A percentile compares a stretch with the other conserved stretches of the same genome.
Evolutionary conservation across 1,139 yeast genomes (phyloP).

Genomic region (Suhomyces wounanorum): DNA sequence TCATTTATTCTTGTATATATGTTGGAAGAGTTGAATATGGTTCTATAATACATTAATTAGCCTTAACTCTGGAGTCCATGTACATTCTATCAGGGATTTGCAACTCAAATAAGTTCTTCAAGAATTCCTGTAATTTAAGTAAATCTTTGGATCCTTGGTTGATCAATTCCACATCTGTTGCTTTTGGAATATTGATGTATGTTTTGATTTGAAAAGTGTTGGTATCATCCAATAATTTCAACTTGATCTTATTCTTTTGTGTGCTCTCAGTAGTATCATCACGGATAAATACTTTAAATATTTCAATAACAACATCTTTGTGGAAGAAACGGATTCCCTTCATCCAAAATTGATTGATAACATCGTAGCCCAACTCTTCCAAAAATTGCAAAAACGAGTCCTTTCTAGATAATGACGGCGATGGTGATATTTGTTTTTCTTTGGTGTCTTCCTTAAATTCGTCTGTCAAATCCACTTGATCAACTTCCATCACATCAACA

Average conservation of each 20-base stretch:
- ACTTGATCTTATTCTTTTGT: conserved; percentile 30
- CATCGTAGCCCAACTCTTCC: conserved; percentile 70
- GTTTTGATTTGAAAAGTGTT: conserved; percentile 65
- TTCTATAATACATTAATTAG: conserved; percentile 1
- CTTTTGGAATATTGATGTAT: conserved; percentile 65
- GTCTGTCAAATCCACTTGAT: conserved; percentile 9
- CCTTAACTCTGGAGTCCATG: conserved; percentile 67
- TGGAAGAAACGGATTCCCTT: conserved; percentile 66
- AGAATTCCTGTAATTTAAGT: conserved; percentile 59
- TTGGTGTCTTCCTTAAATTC: conserved; percentile 11
- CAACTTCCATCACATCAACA: conserved; percentile 12
- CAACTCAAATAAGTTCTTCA: conserved; percentile 66
- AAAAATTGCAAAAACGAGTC: conserved; percentile 53
- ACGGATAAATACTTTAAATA: conserved; percentile 51
- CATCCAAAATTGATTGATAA: conserved; percentile 66
- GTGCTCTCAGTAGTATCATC: conserved; percentile 32
- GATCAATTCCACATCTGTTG: conserved; percentile 76
- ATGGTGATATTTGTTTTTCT: not conserved
- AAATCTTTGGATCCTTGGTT: conserved; percentile 66
- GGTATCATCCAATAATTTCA: conserved; percentile 54
- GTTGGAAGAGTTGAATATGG: not conserved
- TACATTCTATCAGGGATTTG: conserved; percentile 74
- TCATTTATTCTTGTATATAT: not conserved
- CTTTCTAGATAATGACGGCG: conserved; percentile 17
- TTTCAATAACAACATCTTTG: conserved; percentile 63